These are phyloP conservation scores for Amauroascus verrucosus DNA, from an alignment of 2,329 filamentous ascomycete species.

Conservation along the genomic window DNA sequence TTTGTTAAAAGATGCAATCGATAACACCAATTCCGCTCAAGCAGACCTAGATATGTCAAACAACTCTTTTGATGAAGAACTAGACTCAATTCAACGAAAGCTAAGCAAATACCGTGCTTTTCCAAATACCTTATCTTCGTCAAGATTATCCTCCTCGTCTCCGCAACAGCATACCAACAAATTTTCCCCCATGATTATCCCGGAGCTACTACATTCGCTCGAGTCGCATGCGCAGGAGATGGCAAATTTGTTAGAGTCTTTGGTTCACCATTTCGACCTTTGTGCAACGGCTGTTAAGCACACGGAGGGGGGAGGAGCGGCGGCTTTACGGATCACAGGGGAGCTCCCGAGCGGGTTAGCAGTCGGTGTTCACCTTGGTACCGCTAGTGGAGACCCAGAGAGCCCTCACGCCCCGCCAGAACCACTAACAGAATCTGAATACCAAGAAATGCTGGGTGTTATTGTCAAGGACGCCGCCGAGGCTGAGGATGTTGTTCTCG, in stretches of 20 bases:
- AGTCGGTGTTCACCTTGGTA: slow-evolving; percentile 22
- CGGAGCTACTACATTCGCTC: slow-evolving; percentile 50
- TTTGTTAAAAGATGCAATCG: slow-evolving; percentile 49
- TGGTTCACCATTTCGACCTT: slow-evolving; percentile 83
- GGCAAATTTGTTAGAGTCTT: slow-evolving; percentile 66
- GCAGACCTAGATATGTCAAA: slow-evolving; percentile 45
- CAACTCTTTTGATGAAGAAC: slow-evolving; percentile 61
- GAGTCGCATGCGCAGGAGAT: slow-evolving; percentile 69
- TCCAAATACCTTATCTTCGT: slow-evolving; percentile 21
- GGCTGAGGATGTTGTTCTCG: slow-evolving; percentile 52
- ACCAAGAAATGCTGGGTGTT: slow-evolving; percentile 71
- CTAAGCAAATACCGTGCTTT: slow-evolving; percentile 37
- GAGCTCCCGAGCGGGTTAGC: slow-evolving; percentile 48
- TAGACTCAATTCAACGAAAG: slow-evolving; percentile 54
- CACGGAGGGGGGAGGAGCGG: slow-evolving; percentile 68
- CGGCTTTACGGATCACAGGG: slow-evolving; percentile 54
- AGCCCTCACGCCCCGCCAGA: slow-evolving; percentile 45
- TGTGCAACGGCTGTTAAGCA: slow-evolving; percentile 85
- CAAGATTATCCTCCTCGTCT: slow-evolving; percentile 27
- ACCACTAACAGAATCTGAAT: slow-evolving; percentile 64
- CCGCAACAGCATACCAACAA: slow-evolving; percentile 24
- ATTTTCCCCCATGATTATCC: slow-evolving; percentile 35
- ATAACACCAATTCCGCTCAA: slow-evolving; percentile 51
- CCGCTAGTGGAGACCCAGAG: slow-evolving; percentile 26
- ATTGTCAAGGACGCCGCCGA: slow-evolving; percentile 50